These are phyloP conservation scores for Phalaenopsis hybrid DNA, from an alignment of 116 monocot species.

Conservation along the genomic window DNA sequence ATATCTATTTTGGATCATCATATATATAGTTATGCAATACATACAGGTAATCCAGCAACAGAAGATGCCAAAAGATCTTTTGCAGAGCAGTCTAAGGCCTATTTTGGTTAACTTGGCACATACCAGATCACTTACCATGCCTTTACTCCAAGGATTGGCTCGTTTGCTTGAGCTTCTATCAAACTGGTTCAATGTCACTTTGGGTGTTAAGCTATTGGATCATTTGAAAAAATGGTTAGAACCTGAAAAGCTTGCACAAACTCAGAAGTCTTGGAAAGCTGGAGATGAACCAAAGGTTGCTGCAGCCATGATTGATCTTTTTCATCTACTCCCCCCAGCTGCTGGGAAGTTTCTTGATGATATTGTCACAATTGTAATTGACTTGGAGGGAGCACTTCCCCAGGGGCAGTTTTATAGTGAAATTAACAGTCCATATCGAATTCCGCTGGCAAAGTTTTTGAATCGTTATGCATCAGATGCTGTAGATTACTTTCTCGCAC, in stretches of 20 bases:
- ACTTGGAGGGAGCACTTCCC: constrained; percentile 86
- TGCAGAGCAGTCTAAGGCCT: constrained; percentile 91
- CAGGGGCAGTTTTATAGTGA: constrained; percentile 96
- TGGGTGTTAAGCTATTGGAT: constrained; percentile 88
- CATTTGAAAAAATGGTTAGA: constrained; percentile 98
- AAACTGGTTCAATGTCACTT: constrained; percentile 96
- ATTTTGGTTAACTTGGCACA: constrained; percentile 91
- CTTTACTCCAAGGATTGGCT: constrained; percentile 93
- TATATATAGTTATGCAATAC: not conserved
- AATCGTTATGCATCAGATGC: constrained; percentile 90
- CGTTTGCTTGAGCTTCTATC: constrained; percentile 94
- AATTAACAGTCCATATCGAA: constrained; percentile 94
- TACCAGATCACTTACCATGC: constrained; percentile 93
- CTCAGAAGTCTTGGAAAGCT: constrained; percentile 90
- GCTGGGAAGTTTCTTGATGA: constrained; percentile 96
- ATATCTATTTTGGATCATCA: not conserved
- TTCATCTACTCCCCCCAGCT: constrained; percentile 93
- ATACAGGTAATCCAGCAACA: constrained; percentile 93
- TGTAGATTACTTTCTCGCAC: constrained; percentile 90
- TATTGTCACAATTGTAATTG: constrained; percentile 89
- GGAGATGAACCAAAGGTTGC: constrained; percentile 99
- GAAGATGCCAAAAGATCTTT: constrained; percentile 95
- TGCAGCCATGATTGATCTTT: constrained; percentile 94
- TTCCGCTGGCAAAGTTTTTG: constrained; percentile 88
- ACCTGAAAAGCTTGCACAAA: constrained; percentile 96